Conservation (phyloP, 139 green algal species). For the Eudorina sp. region DNA sequence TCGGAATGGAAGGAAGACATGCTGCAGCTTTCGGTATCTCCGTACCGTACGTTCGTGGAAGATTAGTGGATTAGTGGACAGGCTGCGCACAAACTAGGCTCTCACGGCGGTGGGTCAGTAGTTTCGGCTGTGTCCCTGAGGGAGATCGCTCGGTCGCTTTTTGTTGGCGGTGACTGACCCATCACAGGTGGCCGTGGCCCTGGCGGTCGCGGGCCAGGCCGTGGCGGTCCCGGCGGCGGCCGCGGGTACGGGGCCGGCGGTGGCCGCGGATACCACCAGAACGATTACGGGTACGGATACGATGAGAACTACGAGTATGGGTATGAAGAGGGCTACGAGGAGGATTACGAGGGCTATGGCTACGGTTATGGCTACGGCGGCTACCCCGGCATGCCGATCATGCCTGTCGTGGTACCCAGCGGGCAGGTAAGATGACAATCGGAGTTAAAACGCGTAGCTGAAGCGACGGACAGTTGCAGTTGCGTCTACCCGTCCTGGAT, state of each 20-base stretch:
- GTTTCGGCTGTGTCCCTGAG: too few relatives aligned
- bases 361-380: conserved; percentile 50
- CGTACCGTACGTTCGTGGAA: too few relatives aligned
- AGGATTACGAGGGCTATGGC: conserved; percentile 34
- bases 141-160: too few relatives aligned
- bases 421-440: conserved; percentile 42
- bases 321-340: conserved; percentile 42
- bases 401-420: conserved; percentile 41
- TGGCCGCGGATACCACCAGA: background rate
- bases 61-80: too few relatives aligned
- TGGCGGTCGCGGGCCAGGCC: conserved; percentile 13
- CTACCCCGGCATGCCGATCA: conserved; percentile 33
- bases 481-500: too few relatives aligned
- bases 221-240: conserved; percentile 26
- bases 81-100: too few relatives aligned
- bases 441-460: too few relatives aligned
- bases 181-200: conserved; percentile 10
- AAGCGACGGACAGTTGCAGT: background rate
- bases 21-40: too few relatives aligned
- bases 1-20: too few relatives aligned
- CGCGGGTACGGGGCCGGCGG: conserved; percentile 5
- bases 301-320: conserved; percentile 1
- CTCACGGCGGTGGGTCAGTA: too few relatives aligned
- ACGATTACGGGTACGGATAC: conserved; percentile 15
- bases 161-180: too few relatives aligned